Conservation (phyloP, 1,139 yeast species). For the Kodamaea anthophila region DNA sequence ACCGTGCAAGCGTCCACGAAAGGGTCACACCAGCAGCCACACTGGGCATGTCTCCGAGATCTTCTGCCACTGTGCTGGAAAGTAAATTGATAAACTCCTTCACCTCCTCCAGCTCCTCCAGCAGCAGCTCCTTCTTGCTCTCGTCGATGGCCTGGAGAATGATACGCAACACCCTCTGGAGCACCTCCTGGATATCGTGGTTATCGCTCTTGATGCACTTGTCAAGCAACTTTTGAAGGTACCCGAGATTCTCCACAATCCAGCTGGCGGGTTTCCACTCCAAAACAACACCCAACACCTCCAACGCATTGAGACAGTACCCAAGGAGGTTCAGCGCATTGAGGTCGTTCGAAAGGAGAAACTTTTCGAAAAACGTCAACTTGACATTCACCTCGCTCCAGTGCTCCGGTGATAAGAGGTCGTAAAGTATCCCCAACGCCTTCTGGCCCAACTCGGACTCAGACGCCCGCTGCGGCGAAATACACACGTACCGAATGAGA, state of each 20-base stretch:
- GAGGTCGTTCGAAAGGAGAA: slow-evolving; percentile 72
- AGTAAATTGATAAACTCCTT: slow-evolving; percentile 58
- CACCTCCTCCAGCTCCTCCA: slow-evolving; percentile 39
- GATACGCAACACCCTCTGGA: slow-evolving; percentile 66
- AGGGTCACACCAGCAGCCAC: slow-evolving; percentile 88
- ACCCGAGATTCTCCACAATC: slow-evolving; percentile 65
- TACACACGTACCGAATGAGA: slow-evolving; percentile 80
- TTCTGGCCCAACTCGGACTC: slow-evolving; percentile 80
- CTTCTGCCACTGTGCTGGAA: slow-evolving; percentile 71
- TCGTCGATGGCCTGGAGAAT: slow-evolving; percentile 52
- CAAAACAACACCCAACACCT: slow-evolving; percentile 80
- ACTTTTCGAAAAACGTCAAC: slow-evolving; percentile 79
- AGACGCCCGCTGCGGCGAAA: slow-evolving; percentile 78
- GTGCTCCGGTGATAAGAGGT: slow-evolving; percentile 60
- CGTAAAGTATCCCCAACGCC: slow-evolving; percentile 70
- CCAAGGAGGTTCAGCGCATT: slow-evolving; percentile 57
- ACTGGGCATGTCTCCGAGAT: slow-evolving; percentile 73
- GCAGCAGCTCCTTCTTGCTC: slow-evolving; percentile 1
- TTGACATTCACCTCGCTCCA: slow-evolving; percentile 90
- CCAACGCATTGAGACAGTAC: slow-evolving; percentile 83
- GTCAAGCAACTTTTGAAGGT: slow-evolving; percentile 68
- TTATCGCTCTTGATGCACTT: slow-evolving; percentile 80
- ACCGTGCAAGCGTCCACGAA: slow-evolving; percentile 75
- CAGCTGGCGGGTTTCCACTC: slow-evolving; percentile 72
- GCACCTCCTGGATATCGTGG: slow-evolving; percentile 74